Percentiles rank a stretch among this genome's conserved stretches.
These are phyloP conservation scores for Phaeophleospora eucalypticola DNA, from an alignment of 2,329 filamentous ascomycete genomes.

Conservation along the genomic window DNA sequence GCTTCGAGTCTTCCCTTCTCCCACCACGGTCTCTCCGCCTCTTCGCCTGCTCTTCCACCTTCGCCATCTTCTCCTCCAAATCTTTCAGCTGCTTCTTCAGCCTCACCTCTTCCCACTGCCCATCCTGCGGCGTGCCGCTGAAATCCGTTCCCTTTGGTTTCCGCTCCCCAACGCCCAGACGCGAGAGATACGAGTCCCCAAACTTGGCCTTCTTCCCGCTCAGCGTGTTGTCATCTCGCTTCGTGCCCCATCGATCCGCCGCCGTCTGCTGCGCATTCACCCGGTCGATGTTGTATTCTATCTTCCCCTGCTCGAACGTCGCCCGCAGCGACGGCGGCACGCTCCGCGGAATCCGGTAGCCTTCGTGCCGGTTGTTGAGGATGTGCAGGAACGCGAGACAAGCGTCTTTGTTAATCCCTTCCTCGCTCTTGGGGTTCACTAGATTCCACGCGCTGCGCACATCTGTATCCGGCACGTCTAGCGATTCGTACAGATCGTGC, in stretches of 20 bases:
- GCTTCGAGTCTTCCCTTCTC: constrained; percentile 67
- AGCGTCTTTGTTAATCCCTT: constrained; percentile 89
- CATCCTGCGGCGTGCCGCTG: constrained; percentile 73
- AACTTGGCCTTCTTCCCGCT: constrained; percentile 95
- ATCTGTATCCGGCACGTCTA: constrained; percentile 71
- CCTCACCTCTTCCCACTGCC: constrained; percentile 95
- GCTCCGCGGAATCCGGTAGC: constrained; percentile 85
- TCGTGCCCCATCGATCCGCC: constrained; percentile 72
- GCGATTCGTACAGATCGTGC: constrained; percentile 77
- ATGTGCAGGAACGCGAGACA: constrained; percentile 94
- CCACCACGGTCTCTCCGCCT: constrained; percentile 39
- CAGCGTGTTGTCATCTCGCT: constrained; percentile 71
- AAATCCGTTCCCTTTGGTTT: constrained; percentile 87
- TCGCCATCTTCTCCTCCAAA: constrained; percentile 79
- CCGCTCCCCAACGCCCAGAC: constrained; percentile 72
- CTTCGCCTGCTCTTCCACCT: constrained; percentile 68
- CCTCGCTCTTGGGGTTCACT: constrained; percentile 81
- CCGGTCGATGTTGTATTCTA: constrained; percentile 90
- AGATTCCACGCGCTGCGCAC: constrained; percentile 94
- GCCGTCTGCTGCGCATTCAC: constrained; percentile 55
- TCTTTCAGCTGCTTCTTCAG: constrained; percentile 89
- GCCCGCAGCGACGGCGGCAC: constrained; percentile 87
- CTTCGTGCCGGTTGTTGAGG: constrained; percentile 91
- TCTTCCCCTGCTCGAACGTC: constrained; percentile 91
- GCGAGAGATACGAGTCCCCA: constrained; percentile 90